Base-by-base conservation (phyloP, 2,329 filamentous ascomycete species). In the Aspergillus sp. region DNA sequence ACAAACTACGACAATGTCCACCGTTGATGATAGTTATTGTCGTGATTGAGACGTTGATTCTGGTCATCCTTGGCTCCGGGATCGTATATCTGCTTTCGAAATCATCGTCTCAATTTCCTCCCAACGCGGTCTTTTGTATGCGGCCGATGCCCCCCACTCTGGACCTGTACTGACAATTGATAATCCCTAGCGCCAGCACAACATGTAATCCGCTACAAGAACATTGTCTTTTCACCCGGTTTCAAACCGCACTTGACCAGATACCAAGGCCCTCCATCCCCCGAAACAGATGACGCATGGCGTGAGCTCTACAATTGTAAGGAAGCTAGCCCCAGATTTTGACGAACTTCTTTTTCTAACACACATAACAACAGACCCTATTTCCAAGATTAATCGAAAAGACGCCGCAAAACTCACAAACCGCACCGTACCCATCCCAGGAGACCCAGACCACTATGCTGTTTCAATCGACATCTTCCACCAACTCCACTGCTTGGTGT, bases 401-500 rank as follows among this genome's bases (percentile, higher is more conserved):
- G 20, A 51, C 1, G 53, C 54, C 2, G 38, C 41, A 3, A 35
- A 49, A 20, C 43, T 56, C 12, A 32, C 25, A 12, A 48, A 51
- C n/a, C 44, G 51, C 10, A 55, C 54, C 3, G 15, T 47, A n/a
- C 48, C 53, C 0, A 53, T 56, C n/a, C 46, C 53, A 0, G 37
- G 47, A 0, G 33, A 44, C 9, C 48, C 50, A 1, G 52, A 46
- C 1, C 41, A 51, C 10, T 56, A 56, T 35, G 15, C 45, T 1
- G 32, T 54, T 25, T 45, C 20, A 5, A 17, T 57, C 1, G 49
- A 57, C 38, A 51, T 55, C 1, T 57, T 55, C 12, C 53, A 61
- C 44, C 57, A 61, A 33, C 52, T 61, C 1, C 57, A 61, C 39
- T 62, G 57, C 32, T 32, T 60, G 46, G 58, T 58, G 54, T 20